These are phyloP conservation scores for Silene noctiflora DNA, from an alignment of 179 eudicot genomes.

Conservation along the genomic window DNA sequence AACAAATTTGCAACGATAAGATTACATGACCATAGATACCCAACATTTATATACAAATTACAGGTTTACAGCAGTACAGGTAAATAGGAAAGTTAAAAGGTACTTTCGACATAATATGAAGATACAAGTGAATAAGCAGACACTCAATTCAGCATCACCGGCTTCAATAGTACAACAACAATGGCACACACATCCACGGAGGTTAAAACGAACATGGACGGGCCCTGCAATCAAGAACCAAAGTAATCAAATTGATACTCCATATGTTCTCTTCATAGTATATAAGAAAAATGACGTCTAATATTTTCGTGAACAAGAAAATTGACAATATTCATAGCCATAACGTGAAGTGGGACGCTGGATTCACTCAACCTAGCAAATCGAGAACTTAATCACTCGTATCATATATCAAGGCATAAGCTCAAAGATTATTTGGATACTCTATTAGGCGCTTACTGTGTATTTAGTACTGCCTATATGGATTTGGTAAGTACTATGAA, in stretches of 20 bases:
- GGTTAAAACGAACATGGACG: neutral
- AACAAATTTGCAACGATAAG: neutral
- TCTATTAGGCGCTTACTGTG: too few species aligned
- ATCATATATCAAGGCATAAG: too few species aligned
- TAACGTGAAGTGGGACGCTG: too few species aligned
- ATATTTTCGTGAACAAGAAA: neutral
- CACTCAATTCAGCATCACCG: neutral
- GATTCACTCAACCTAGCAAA: too few species aligned
- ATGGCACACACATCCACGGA: neutral
- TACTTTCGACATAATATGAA: neutral
- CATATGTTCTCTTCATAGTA: neutral
- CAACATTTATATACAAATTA: neutral
- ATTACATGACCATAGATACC: neutral
- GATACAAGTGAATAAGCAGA: slow-evolving; percentile 1
- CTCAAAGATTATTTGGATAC: too few species aligned
- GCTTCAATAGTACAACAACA: neutral
- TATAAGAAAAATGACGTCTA: neutral
- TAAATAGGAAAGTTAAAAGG: neutral
- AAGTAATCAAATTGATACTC: neutral
- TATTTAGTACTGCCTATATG: too few species aligned
- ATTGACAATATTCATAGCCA: too few species aligned
- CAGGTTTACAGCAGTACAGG: neutral
- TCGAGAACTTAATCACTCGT: too few species aligned
- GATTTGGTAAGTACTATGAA: too few species aligned
- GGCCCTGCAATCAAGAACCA: neutral